Conservation (phyloP, 2,329 filamentous ascomycete genomes). For the Botrytis tulipae region DNA sequence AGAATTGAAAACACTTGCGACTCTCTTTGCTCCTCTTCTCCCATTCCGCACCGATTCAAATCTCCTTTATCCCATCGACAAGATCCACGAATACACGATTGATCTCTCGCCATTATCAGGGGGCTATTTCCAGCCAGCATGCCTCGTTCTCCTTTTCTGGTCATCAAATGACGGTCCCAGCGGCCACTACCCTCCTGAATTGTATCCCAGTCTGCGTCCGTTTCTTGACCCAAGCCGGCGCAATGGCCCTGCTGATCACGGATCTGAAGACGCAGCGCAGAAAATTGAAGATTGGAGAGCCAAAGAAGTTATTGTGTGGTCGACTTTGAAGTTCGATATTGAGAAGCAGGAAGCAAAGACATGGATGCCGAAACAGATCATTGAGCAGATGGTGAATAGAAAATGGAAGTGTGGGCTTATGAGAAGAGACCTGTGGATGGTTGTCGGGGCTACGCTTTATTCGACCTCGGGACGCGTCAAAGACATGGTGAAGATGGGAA, state of each 20-base stretch:
- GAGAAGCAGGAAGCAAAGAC: background rate
- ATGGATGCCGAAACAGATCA: background rate
- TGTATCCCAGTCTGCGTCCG: background rate
- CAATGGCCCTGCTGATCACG: background rate
- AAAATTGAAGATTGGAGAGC: background rate
- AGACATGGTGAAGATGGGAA: background rate
- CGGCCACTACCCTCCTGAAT: background rate
- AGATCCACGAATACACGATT: background rate
- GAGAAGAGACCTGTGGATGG: background rate
- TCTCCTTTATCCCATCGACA: background rate
- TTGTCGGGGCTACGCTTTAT: background rate
- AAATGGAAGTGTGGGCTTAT: background rate
- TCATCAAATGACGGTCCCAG: too few relatives aligned
- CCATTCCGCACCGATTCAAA: background rate
- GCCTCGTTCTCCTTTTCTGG: background rate
- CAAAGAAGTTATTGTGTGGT: background rate
- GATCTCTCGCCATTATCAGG: background rate
- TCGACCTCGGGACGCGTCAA: background rate
- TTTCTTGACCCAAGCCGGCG: background rate
- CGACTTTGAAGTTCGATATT: background rate
- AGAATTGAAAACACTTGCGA: slow-evolving; percentile 6
- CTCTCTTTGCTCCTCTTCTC: background rate
- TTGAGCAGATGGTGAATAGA: background rate
- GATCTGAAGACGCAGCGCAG: background rate
- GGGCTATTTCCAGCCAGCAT: background rate